Conservation (phyloP, 306 rosid species). For the Crotalaria pallida region DNA sequence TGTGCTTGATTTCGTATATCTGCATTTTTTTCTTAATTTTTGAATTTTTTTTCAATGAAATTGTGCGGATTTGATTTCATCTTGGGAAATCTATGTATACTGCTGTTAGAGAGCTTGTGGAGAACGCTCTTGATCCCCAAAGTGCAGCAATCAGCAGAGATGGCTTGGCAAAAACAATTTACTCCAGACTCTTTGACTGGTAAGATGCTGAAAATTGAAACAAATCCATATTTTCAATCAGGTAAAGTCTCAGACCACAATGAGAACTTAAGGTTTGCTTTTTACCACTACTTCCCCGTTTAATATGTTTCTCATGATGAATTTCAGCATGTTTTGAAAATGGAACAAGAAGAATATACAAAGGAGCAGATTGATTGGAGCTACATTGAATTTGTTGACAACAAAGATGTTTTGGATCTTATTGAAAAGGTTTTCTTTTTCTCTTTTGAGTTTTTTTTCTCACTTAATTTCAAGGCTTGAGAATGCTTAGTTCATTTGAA, state of each 20-base stretch:
- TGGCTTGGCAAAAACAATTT: constrained; percentile 91
- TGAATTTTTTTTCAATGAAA: no score
- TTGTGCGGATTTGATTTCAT: no score
- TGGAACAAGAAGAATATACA: no score
- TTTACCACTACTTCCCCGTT: constrained; percentile 14
- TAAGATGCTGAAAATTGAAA: constrained; percentile 29
- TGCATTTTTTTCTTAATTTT: no score
- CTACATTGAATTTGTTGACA: no score
- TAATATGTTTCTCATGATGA: constrained; percentile 25
- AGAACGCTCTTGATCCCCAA: constrained; percentile 96
- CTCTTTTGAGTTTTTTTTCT: no score
- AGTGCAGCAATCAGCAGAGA: constrained; percentile 86
- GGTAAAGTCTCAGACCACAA: constrained; percentile 44
- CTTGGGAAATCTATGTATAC: no score
- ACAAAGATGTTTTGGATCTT: constrained; percentile 94
- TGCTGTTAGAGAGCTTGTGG: no score
- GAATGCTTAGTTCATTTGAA: constrained; percentile 11
- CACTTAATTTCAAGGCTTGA: not conserved
- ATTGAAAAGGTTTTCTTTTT: constrained; percentile 71
- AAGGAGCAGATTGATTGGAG: no score
- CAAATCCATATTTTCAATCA: constrained; percentile 63
- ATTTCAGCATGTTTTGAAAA: constrained; percentile 93
- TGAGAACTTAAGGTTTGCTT: constrained; percentile 12
- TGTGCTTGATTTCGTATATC: no score
- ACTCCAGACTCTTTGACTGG: constrained; percentile 97